Percentiles rank a stretch among this genome's conserved stretches.
Conservation (phyloP, 768 basidiomycete genomes). For the Lyophyllum decastes region DNA sequence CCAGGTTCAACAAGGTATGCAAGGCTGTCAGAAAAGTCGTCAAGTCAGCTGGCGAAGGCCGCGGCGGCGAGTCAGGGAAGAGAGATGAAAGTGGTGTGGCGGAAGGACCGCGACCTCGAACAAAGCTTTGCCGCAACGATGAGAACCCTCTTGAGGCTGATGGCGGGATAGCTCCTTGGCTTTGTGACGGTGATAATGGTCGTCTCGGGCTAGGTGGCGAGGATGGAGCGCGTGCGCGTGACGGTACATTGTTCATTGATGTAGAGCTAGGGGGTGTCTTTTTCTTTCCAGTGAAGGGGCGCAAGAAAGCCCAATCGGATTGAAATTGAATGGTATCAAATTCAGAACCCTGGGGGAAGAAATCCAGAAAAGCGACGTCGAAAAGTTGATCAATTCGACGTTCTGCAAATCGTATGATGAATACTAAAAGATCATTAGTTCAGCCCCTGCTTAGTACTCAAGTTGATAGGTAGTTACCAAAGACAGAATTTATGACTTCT, state of each 20-base stretch:
- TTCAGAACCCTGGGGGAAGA: conserved; percentile 73
- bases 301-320: conserved; percentile 91
- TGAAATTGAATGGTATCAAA: conserved; percentile 89
- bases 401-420: conserved; percentile 92
- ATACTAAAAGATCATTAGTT: conserved; percentile 56
- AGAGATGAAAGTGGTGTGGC: conserved; percentile 49
- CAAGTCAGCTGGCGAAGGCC: conserved; percentile 54
- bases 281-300: conserved; percentile 69
- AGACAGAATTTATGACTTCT: conserved; percentile 93
- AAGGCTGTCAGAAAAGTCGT: conserved; percentile 83
- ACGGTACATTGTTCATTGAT: conserved; percentile 29
- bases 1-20: conserved; percentile 78
- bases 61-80: conserved; percentile 45
- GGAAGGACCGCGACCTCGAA: conserved; percentile 49
- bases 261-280: conserved; percentile 39
- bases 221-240: conserved; percentile 38
- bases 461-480: conserved; percentile 53
- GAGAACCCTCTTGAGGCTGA: conserved; percentile 58
- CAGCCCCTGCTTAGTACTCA: neutral
- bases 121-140: conserved; percentile 68
- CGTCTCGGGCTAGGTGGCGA: conserved; percentile 52
- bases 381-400: conserved; percentile 84
- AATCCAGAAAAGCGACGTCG: conserved; percentile 81
- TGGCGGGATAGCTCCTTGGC: conserved; percentile 40
- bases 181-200: conserved; percentile 55